Base-by-base conservation (phyloP, 2,329 filamentous ascomycete genomes). In the Sarocladium strictum region DNA sequence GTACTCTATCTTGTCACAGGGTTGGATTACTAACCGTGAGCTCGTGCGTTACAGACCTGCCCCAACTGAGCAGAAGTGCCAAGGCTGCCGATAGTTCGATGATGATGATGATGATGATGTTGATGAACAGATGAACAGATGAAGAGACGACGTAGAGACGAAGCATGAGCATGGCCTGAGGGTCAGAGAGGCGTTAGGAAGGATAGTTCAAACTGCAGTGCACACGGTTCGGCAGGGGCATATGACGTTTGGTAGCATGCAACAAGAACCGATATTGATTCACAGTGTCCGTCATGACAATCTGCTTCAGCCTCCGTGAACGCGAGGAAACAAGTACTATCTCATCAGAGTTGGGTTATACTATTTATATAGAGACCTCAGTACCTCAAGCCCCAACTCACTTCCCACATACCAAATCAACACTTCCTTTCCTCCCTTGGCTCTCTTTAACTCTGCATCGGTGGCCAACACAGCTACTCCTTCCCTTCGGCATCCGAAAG, bases 1-100 rank as follows among this genome's bases (percentile, higher is more conserved):
- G n/a, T n/a, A n/a, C n/a, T 47, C 40, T 40, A 6, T 7, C 9
- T n/a, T 40, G 37, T 40, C 17, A 15, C 37, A 40, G 23, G 14
- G 10, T 9, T 23, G 23, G 14, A 15, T 9, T 23, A 9, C 38
- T 43, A 21, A 21, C 15, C 14, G n/a, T 23, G n/a, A 35, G 29
- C 23, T 26, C 24, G 24, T 21, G 54, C 23, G 23, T 23, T 14
- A 35, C 55, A 70, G 68, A 63, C 59, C 43, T 70, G 68, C 65
- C 66, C 66, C 53, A 61, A 65, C 58, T 69, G 64, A 57, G 3
- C 11, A 2, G 14, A 17, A 45, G 19, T 7, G n/a, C 17, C 7
- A 24, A n/a, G 12, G 37, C n/a, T 17, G 5, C 19, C 23, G 17
- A 19, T 10, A 24, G n/a, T 10, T 12, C 11, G 21, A 17, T 9